These are phyloP conservation scores for Macrolepiota albuminosa DNA, from an alignment of 768 basidiomycete genomes.

Conservation along the genomic window DNA sequence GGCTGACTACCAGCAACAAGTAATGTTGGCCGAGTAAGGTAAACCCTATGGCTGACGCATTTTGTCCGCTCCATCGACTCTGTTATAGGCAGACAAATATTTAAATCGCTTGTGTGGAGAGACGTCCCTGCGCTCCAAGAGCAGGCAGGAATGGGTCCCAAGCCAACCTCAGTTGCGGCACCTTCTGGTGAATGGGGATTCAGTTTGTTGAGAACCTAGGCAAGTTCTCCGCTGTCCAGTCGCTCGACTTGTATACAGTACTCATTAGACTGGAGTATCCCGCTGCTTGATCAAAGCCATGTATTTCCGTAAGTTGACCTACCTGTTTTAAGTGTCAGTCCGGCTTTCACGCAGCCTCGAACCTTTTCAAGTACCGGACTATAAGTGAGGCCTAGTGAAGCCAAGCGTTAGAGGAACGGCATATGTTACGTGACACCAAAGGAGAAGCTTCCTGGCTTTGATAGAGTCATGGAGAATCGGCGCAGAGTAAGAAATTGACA, in stretches of 20 bases:
- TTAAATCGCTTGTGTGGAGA: background rate
- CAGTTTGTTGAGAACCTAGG: background rate
- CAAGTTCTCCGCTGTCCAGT: background rate
- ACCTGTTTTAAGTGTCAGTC: background rate
- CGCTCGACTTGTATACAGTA: background rate
- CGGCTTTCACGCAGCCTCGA: background rate
- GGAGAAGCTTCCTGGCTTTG: background rate
- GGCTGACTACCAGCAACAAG: background rate
- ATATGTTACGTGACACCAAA: background rate
- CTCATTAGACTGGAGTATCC: background rate
- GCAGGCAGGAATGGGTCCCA: background rate
- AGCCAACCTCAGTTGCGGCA: background rate
- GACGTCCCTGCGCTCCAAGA: background rate
- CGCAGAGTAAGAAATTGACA: background rate
- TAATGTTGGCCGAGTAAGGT: background rate
- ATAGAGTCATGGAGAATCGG: background rate
- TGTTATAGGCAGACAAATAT: background rate
- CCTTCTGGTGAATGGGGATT: background rate
- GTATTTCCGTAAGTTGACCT: too few species aligned
- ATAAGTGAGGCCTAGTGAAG: background rate
- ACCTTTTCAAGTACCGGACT: background rate
- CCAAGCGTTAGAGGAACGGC: background rate
- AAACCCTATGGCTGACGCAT: background rate
- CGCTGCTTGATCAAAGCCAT: background rate
- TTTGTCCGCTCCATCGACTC: background rate